These are phyloP conservation scores for Magnaporthiopsis poae DNA, from an alignment of 2,329 filamentous ascomycete species.

Conservation along the genomic window DNA sequence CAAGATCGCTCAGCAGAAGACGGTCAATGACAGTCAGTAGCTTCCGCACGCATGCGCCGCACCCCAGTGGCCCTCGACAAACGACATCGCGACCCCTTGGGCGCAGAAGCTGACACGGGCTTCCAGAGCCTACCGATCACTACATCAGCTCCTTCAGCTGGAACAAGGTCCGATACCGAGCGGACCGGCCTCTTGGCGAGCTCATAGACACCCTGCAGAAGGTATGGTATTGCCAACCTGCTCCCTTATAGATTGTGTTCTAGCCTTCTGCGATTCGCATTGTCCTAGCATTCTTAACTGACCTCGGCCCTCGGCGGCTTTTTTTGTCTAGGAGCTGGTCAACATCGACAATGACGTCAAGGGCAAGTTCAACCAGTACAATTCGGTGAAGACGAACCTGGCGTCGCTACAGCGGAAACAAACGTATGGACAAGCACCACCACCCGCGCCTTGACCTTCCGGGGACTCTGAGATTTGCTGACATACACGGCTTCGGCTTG, in stretches of 20 bases:
- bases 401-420: slow-evolving; percentile 75
- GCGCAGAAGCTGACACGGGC: neutral
- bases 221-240: slow-evolving; percentile 48
- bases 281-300: neutral
- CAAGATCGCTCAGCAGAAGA: slow-evolving; percentile 77
- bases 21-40: slow-evolving; percentile 78
- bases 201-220: slow-evolving; percentile 82
- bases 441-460: neutral
- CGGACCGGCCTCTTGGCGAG: slow-evolving; percentile 80
- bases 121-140: slow-evolving; percentile 81
- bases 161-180: slow-evolving; percentile 96
- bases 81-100: neutral
- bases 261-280: neutral
- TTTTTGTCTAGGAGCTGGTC: slow-evolving; percentile 60
- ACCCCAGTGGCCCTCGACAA: neutral
- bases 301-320: neutral
- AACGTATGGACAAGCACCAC: slow-evolving; percentile 43
- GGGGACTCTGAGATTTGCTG: neutral
- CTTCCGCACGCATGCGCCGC: neutral
- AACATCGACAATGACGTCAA: slow-evolving; percentile 96
- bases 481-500: neutral
- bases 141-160: slow-evolving; percentile 83
- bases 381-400: slow-evolving; percentile 76
- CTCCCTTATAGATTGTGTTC: neutral
- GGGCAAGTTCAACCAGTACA: slow-evolving; percentile 88